Base-by-base conservation (phyloP, 140 eudicot genomes). In the Flaveria floridana region DNA sequence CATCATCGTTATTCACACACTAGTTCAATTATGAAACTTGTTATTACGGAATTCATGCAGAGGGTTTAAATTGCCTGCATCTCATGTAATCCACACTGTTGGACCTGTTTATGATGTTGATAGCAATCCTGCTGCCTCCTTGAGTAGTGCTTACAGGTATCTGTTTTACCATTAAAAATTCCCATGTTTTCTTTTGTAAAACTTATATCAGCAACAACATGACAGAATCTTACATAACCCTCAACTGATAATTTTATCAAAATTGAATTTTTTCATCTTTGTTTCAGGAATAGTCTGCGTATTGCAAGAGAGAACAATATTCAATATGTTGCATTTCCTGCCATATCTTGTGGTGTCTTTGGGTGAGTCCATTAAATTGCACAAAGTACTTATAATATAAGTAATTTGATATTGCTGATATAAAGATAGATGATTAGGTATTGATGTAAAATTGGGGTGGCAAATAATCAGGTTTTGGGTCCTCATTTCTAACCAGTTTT, bases 21-120 rank as follows among this genome's bases (percentile, higher is more conserved):
- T 51, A 15, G 48, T 37, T 70, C 39, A 63, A 1, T 62, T 56
- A 21, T 42, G 19, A 23, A 41, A 41, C 56, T 82, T 26, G 67
- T 19, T 20, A 61, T 50, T 62, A 12, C 21, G 76, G 65, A 56
- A 62, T 68, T 51, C 65, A 46, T 82, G 81, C 92, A 94, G 99
- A 76, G 99, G 96, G 62, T 94, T 94, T 79, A 81, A 86, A 65
- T 85, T 94, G 88, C 97, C 99, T 63, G 90, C 95, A 39, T 87
- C 99, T 65, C 88, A 90, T 84, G 92, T 94, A 13, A 85, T 94
- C 75, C 99, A 94, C 80, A 94, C 99, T 19, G 99, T 94, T 78
- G 97, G 99, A 0, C 99, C 99, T 5, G 53, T 94, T 56, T 94
- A 90, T 74, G 95, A 90, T 76, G 70, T 12, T 7, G 83, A 82